Conservation (phyloP, 306 rosid species). For the Acmispon strigosus region DNA sequence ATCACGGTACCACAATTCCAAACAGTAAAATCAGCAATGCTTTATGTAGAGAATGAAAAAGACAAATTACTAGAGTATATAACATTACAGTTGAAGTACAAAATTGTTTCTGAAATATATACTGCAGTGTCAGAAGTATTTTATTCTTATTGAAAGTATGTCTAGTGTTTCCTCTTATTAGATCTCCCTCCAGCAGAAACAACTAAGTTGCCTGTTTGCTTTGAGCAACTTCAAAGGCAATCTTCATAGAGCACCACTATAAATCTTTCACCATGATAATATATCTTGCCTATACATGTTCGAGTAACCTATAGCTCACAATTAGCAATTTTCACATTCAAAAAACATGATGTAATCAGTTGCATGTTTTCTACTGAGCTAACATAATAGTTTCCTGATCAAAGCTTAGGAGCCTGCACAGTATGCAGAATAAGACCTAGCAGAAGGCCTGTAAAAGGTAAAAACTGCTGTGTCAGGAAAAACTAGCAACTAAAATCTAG, state of each 20-base stretch:
- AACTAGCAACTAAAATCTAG: not conserved
- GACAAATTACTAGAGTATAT: not conserved
- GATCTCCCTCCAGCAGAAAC: not conserved
- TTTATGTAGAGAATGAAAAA: not conserved
- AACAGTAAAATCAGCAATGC: constrained; percentile 11
- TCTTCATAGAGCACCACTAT: too few relatives aligned
- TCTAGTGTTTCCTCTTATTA: not conserved
- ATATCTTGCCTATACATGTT: not conserved
- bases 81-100: not conserved
- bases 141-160: not conserved
- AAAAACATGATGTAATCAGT: not conserved
- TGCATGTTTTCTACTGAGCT: not conserved
- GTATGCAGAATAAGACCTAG: not conserved
- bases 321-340: not conserved
- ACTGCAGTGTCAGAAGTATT: not conserved
- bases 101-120: not conserved
- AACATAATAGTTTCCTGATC: too few relatives aligned
- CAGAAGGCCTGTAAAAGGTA: not conserved
- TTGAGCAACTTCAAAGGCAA: not conserved
- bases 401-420: too few relatives aligned
- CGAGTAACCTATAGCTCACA: not conserved
- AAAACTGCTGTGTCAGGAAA: not conserved
- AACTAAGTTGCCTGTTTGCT: not conserved
- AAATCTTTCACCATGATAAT: not conserved
- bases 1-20: constrained; percentile 29